Base-by-base conservation (phyloP, 176 grass and related monocot species). In the Oryza glumipatula region DNA sequence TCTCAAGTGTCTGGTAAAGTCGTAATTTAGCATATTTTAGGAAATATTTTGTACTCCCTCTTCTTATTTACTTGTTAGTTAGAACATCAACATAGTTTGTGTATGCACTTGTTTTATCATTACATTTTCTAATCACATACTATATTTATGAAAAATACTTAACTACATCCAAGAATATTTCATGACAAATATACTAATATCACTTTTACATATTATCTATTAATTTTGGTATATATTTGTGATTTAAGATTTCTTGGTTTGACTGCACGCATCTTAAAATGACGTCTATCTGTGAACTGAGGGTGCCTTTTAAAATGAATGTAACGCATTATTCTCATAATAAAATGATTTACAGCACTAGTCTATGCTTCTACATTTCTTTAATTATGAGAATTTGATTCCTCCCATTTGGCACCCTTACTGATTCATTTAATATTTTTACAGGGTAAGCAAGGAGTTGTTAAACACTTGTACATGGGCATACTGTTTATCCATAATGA, bases 401-500 rank as follows among this genome's bases (percentile, higher is more conserved):
- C 66, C 48, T 67, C 85, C 30, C 66, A 60, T 72, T 80, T 79
- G 64, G 23, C 58, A 26, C 48, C 43, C 23, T 41, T 60, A 54
- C 41, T 58, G 85, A 78, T 72, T 33, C 79, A 30, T 86, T 91
- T 38, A 65, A 63, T 65, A 44, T 67, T 54, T 63, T 85, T 85
- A 47, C 93, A 99, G 96, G 96, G 88, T 67, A 99, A 92, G 79
- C 73, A 94, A 94, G 96, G 96, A 76, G 81, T 90, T 58, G 91
- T 99, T 67, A 99, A 94, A 76, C 96, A 99, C 88, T 79, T 99
- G 89, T 99, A 92, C 72, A 89, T 87, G 78, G 96, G 96, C 68
- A 86, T 84, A 84, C 85, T 99, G n/a, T 99, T 99, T 72, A 91
- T 99, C 46, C 84, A 84, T 87, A 87, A 87, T 89, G 89, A 94